Conservation (phyloP, 2,329 filamentous ascomycete species). For the Hymenoscyphus repandus region DNA sequence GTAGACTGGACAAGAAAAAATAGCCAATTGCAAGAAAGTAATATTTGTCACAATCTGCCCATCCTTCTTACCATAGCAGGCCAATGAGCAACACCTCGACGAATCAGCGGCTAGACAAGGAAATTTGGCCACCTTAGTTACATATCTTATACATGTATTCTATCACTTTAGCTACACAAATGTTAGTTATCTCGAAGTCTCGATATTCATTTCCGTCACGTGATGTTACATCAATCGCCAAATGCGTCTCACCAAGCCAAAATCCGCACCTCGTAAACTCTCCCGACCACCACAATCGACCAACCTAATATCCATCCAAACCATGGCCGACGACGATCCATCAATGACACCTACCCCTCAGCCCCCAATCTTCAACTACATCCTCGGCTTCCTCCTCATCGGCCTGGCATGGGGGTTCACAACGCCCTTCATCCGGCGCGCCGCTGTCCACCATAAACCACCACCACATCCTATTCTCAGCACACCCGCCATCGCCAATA, state of each 20-base stretch:
- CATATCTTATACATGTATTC: too few species aligned
- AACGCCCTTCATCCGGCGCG: constrained; percentile 84
- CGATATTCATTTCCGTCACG: background rate
- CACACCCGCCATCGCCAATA: constrained; percentile 44
- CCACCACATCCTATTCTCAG: constrained; percentile 52
- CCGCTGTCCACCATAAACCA: constrained; percentile 70
- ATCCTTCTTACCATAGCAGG: too few species aligned
- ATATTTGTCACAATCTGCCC: too few species aligned
- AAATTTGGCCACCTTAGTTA: too few species aligned
- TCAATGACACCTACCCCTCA: constrained; percentile 3
- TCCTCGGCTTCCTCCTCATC: constrained; percentile 84
- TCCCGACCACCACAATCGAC: background rate
- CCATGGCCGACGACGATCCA: background rate
- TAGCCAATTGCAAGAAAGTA: too few species aligned
- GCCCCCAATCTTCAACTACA: constrained; percentile 68
- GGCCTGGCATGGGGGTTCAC: constrained; percentile 91
- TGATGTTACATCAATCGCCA: background rate
- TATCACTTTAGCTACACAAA: background rate
- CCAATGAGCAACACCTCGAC: too few species aligned
- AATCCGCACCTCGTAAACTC: background rate
- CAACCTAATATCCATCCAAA: background rate
- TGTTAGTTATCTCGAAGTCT: background rate
- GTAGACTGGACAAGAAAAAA: too few species aligned
- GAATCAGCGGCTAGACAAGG: too few species aligned
- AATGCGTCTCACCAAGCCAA: background rate